phyloP scores from a whole-genome alignment of 768 basidiomycete species.

The Naematelia aurantialba region DNA sequence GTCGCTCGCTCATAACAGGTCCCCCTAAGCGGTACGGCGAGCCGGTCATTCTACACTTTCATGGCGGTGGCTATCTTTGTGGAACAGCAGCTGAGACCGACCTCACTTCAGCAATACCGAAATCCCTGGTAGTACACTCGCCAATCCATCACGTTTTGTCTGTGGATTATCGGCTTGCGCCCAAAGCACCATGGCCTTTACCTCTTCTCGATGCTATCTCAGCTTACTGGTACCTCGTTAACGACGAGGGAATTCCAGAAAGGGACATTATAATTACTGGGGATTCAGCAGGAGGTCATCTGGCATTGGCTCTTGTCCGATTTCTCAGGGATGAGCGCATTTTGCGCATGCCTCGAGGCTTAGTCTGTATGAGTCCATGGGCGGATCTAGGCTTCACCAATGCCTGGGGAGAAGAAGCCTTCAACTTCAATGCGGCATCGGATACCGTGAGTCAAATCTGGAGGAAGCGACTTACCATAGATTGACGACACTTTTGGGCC shows the following conservation, averaged over 20 bases:
- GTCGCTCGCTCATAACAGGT: not conserved
- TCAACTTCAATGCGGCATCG: slow-evolving; percentile 24
- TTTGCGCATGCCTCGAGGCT: slow-evolving; percentile 64
- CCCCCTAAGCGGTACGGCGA: slow-evolving; percentile 17
- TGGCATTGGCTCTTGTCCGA: slow-evolving; percentile 76
- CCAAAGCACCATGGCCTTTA: slow-evolving; percentile 88
- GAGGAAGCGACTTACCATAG: slow-evolving; percentile 14
- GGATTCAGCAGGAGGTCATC: slow-evolving; percentile 89
- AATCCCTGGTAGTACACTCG: slow-evolving; percentile 30
- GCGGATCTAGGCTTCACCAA: slow-evolving; percentile 64
- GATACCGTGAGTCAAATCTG: slow-evolving; percentile 27
- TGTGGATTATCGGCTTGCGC: slow-evolving; percentile 89
- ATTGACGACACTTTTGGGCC: slow-evolving; percentile 44
- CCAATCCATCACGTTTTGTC: slow-evolving; percentile 41
- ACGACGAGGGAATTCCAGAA: slow-evolving; percentile 71
- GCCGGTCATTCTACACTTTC: slow-evolving; percentile 37
- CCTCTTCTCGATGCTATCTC: slow-evolving; percentile 78
- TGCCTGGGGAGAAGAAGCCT: slow-evolving; percentile 36
- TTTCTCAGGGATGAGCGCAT: slow-evolving; percentile 78
- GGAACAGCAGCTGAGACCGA: slow-evolving; percentile 44
- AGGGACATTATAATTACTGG: slow-evolving; percentile 72
- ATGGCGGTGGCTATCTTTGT: slow-evolving; percentile 42
- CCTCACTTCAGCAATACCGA: slow-evolving; percentile 33
- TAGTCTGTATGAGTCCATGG: slow-evolving; percentile 89
- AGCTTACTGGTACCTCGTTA: slow-evolving; percentile 79